Evolutionary conservation across 1,284 basidiomycete species (phyloP).

Genomic region (Malassezia psittaci): DNA sequence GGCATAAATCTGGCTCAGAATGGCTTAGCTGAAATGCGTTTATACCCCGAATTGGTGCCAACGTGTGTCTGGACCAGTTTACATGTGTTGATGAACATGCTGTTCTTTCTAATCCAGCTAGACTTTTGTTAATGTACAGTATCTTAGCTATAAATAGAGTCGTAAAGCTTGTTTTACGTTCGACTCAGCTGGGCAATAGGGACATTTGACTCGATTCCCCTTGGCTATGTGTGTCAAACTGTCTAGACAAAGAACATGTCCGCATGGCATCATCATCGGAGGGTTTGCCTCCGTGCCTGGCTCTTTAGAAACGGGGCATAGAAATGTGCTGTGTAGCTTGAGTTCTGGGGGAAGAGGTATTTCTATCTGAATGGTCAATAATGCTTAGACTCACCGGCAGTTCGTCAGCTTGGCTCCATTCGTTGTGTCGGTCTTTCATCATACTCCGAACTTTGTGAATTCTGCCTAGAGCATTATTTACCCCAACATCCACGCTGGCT

Average conservation of each 20-base stretch:
- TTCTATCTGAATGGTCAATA: constrained; percentile 63
- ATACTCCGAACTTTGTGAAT: constrained; percentile 86
- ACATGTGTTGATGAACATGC: constrained; percentile 55
- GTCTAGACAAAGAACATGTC: constrained; percentile 54
- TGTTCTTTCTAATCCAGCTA: constrained; percentile 50
- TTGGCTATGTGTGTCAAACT: constrained; percentile 52
- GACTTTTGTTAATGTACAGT: constrained; percentile 22
- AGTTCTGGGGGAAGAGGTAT: constrained; percentile 68
- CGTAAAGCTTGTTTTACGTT: constrained; percentile 28
- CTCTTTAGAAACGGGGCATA: constrained; percentile 95
- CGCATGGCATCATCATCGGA: constrained; percentile 93
- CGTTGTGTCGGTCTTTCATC: constrained; percentile 79
- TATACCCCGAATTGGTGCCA: constrained; percentile 50
- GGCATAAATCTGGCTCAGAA: constrained; percentile 52
- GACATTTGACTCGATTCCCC: constrained; percentile 47
- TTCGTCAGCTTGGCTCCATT: constrained; percentile 80
- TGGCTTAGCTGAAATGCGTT: constrained; percentile 53
- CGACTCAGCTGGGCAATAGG: constrained; percentile 41
- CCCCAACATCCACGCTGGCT: constrained; percentile 79
- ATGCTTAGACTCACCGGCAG: constrained; percentile 60
- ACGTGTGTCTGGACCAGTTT: constrained; percentile 52
- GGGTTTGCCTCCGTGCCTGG: constrained; percentile 86
- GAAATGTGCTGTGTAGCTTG: constrained; percentile 88
- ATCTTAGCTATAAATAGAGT: constrained; percentile 30
- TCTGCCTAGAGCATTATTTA: constrained; percentile 71